Evolutionary conservation across 768 basidiomycete genomes (phyloP), one percentile per base, ranked within the genome.

Genomic region (Macrolepiota albuminosa): DNA sequence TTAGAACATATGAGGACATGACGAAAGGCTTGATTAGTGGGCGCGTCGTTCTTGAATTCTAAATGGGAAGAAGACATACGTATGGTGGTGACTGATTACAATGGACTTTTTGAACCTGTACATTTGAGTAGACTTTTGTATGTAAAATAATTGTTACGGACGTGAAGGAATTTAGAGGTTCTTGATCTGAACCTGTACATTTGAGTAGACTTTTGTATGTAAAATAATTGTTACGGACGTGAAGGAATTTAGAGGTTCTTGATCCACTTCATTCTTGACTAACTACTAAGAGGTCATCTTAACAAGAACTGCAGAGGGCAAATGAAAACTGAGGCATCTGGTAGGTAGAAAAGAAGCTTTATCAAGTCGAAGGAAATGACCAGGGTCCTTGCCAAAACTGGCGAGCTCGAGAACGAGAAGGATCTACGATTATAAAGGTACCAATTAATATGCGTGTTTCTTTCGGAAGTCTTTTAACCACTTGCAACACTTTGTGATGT

Each of bases 21-120:
- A 66, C 62, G n/a, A 66, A 75, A 40, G 78, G 78, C 29, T 75
- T 69, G 49, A 73, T 83, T 60, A 80, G 78, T 31, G 86, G 85
- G 49, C 76, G 83, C 62, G 68, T 84, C 33, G 79, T 84, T 11
- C 69, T 84, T 56, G 69, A 76, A 40, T 63, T 68, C 54, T 54
- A 54, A 40, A 31, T 14, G 16, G 4, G 26, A n/a, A 6, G n/a
- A 40, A 54, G 16, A 37, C 26, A 18, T 7, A n/a, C 7, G 2
- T 49, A 33, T 40, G 47, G 37, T 56, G 24, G n/a, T 3, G 26
- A 43, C 21, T 1, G 24, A 45, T 6, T 45, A 21, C n/a, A 16
- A 51, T n/a, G 40, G 29, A 54, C 29, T 54, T 43, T 43, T n/a
- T 16, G 4, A 29, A 18, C 16, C 9, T 29, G 37, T 31, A 31